phyloP scores from a whole-genome alignment of 176 grass and related monocot genomes.

The Cenchrus purpureus region DNA sequence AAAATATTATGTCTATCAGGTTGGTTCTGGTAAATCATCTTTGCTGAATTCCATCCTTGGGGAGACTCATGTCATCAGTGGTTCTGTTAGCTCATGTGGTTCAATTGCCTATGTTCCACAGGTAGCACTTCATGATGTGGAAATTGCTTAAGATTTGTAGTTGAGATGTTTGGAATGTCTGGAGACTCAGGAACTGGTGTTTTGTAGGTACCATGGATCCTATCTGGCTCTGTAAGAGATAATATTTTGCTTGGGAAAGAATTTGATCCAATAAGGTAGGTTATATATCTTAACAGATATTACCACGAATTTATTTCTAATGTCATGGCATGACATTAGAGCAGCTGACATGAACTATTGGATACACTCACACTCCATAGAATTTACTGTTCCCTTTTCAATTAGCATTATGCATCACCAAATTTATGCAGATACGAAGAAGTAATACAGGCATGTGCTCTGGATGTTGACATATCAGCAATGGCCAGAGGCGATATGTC shows the following conservation, averaged over 20 bases:
- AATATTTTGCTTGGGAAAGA: constrained; percentile 94
- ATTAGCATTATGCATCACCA: constrained; percentile 23
- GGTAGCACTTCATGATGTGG: constrained; percentile 49
- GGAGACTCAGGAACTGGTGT: constrained; percentile 21
- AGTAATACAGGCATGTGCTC: constrained; percentile 84
- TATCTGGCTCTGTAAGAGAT: constrained; percentile 77
- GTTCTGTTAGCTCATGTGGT: constrained; percentile 57
- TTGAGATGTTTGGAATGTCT: constrained; percentile 7
- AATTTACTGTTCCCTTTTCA: constrained; percentile 26
- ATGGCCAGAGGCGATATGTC: constrained; percentile 80
- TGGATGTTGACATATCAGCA: constrained; percentile 82
- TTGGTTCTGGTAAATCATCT: constrained; percentile 95
- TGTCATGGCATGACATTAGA: background rate
- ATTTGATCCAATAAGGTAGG: constrained; percentile 72
- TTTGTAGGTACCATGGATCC: constrained; percentile 90
- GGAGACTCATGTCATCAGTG: constrained; percentile 68
- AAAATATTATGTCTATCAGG: constrained; percentile 53
- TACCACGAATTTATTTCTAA: constrained; percentile 5
- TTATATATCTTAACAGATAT: constrained; percentile 4
- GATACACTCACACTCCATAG: background rate
- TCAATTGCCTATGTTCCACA: constrained; percentile 88
- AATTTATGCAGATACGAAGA: constrained; percentile 74
- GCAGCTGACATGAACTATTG: background rate
- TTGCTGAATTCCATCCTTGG: constrained; percentile 87
- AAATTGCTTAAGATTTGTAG: constrained; percentile 39